Evolutionary conservation across 495 filamentous ascomycete genomes (phyloP).

Genomic region (Amphirosellinia nigrospora): DNA sequence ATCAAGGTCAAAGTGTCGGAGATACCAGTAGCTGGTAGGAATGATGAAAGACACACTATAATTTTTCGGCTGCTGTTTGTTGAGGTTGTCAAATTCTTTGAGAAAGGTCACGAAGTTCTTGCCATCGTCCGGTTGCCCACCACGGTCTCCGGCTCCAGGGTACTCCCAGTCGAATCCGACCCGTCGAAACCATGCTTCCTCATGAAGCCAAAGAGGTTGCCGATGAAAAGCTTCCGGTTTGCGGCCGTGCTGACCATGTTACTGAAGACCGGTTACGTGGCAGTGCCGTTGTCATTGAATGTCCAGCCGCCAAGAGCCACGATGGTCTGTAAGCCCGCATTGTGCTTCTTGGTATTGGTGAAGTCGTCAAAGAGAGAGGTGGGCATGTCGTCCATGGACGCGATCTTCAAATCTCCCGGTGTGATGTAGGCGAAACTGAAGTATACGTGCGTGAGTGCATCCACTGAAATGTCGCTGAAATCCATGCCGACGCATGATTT

Average conservation of each 20-base stretch:
- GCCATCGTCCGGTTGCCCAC: slow-evolving; percentile 47
- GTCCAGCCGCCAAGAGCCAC: slow-evolving; percentile 56
- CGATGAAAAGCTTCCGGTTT: slow-evolving; percentile 55
- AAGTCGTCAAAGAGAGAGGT: slow-evolving; percentile 35
- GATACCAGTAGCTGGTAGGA: slow-evolving; percentile 61
- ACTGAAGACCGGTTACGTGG: slow-evolving; percentile 31
- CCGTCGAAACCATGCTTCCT: slow-evolving; percentile 56
- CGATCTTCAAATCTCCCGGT: slow-evolving; percentile 25
- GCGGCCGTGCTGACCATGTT: slow-evolving; percentile 40
- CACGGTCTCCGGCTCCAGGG: slow-evolving; percentile 54
- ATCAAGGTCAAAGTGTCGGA: slow-evolving; percentile 56
- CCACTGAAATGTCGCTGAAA: slow-evolving; percentile 25
- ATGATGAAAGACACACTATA: slow-evolving; percentile 51
- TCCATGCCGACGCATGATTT: slow-evolving; percentile 24
- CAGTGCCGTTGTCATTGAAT: slow-evolving; percentile 45
- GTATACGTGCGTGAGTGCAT: slow-evolving; percentile 35
- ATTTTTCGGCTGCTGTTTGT: slow-evolving; percentile 26
- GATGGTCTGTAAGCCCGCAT: slow-evolving; percentile 42
- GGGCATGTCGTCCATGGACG: slow-evolving; percentile 22
- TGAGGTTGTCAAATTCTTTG: slow-evolving; percentile 36
- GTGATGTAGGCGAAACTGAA: slow-evolving; percentile 39
- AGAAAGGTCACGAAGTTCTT: slow-evolving; percentile 52
- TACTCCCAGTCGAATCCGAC: slow-evolving; percentile 63
- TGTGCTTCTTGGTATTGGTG: slow-evolving; percentile 36
- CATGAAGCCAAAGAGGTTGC: slow-evolving; percentile 52